Conservation (phyloP, 306 rosid genomes). For the Gastrolobium villosum region DNA sequence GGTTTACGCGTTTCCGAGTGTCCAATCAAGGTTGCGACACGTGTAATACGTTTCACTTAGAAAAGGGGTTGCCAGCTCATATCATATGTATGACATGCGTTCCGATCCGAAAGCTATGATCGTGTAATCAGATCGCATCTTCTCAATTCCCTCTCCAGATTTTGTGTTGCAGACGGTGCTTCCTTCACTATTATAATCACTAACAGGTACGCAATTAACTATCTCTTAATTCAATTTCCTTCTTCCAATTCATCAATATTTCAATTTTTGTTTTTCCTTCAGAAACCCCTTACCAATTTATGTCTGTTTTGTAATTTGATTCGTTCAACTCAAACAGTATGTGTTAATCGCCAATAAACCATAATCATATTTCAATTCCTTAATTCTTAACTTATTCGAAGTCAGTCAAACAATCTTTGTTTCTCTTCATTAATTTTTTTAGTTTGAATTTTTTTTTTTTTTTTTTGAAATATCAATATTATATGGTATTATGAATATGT, state of each 20-base stretch:
- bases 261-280: too few relatives aligned
- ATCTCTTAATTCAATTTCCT: not conserved
- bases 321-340: slow-evolving; percentile 9
- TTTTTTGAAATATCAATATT: not conserved
- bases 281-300: not conserved
- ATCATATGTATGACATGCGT: not conserved
- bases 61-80: not conserved
- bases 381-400: not conserved
- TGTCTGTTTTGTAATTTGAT: not conserved
- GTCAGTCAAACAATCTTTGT: not conserved
- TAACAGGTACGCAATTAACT: slow-evolving; percentile 36
- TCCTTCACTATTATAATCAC: slow-evolving; percentile 16
- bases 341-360: not conserved
- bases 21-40: not conserved
- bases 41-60: not conserved
- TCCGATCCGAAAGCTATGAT: not conserved
- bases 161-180: slow-evolving; percentile 7
- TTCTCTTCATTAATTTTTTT: not conserved
- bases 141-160: not conserved
- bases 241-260: not conserved
- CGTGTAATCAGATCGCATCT: not conserved
- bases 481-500: not conserved
- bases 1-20: not conserved
- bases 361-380: not conserved
- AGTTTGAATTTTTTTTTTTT: not conserved